Percentiles rank a stretch among this genome's conserved stretches.
Evolutionary conservation across 2,329 filamentous ascomycete species (phyloP).

Genomic region (Monilinia polystroma): DNA sequence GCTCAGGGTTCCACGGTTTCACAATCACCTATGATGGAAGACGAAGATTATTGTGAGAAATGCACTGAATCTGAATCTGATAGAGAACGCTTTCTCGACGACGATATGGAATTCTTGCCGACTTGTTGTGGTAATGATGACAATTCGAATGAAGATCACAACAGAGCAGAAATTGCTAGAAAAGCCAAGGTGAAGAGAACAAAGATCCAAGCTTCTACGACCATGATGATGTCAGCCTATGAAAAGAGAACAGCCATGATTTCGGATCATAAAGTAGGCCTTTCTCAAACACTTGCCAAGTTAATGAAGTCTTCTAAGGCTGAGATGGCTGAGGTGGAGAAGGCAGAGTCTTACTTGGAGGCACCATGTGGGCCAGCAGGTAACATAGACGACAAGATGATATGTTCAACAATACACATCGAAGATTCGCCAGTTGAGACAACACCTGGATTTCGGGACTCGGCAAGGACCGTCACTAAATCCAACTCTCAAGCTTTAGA

Average conservation of each 20-base stretch:
- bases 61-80: neutral
- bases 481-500: neutral
- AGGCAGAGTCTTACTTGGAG: too few species aligned
- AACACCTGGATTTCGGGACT: neutral
- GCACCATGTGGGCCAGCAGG: neutral
- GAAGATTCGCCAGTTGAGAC: neutral
- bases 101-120: slow-evolving; percentile 13
- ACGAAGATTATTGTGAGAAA: neutral
- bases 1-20: neutral
- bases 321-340: neutral
- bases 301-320: neutral
- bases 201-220: neutral
- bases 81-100: neutral
- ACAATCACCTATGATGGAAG: neutral
- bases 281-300: neutral
- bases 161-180: neutral
- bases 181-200: slow-evolving; percentile 9
- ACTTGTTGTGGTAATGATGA: slow-evolving; percentile 1
- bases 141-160: neutral
- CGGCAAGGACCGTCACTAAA: neutral
- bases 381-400: neutral
- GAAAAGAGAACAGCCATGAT: neutral
- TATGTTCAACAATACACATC: accelerated
- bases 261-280: neutral
- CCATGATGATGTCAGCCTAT: neutral